These are phyloP conservation scores for Yarrowia sp. DNA, from an alignment of 805 yeast species.

Conservation along the genomic window DNA sequence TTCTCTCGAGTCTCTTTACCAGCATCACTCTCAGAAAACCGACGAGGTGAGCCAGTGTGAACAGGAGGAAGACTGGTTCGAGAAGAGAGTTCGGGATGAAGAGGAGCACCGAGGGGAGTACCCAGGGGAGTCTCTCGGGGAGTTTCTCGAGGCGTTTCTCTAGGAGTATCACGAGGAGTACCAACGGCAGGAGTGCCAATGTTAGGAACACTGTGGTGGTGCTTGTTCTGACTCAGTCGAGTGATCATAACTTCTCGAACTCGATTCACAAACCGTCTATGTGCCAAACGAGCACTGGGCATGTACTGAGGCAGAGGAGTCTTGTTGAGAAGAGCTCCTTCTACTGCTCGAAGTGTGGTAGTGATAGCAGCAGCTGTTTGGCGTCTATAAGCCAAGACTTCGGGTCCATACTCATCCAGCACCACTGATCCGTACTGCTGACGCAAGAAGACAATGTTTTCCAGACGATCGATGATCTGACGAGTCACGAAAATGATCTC, in stretches of 20 bases:
- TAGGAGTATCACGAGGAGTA: slow-evolving; percentile 16
- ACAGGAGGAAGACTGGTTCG: slow-evolving; percentile 29
- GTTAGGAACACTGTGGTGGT: slow-evolving; percentile 16
- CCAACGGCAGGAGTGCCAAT: slow-evolving; percentile 30
- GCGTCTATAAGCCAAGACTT: slow-evolving; percentile 55
- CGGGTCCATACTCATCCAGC: slow-evolving; percentile 54
- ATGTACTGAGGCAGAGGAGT: slow-evolving; percentile 59
- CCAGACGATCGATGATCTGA: slow-evolving; percentile 58
- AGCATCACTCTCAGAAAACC: background rate
- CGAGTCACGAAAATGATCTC: slow-evolving; percentile 57
- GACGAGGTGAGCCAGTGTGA: slow-evolving; percentile 4
- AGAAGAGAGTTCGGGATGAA: slow-evolving; percentile 6
- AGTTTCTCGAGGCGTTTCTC: slow-evolving; percentile 3
- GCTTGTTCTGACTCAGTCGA: slow-evolving; percentile 17
- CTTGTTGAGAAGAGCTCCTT: slow-evolving; percentile 55
- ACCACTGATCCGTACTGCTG: slow-evolving; percentile 57
- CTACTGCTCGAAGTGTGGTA: slow-evolving; percentile 54
- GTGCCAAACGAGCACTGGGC: slow-evolving; percentile 59
- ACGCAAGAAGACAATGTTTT: slow-evolving; percentile 55
- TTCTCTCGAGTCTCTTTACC: background rate
- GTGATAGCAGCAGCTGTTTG: slow-evolving; percentile 55
- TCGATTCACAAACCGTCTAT: slow-evolving; percentile 55
- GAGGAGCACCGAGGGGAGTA: slow-evolving; percentile 3
- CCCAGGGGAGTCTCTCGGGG: slow-evolving; percentile 12
- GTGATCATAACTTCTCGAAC: slow-evolving; percentile 52